Conservation (phyloP, 2,329 filamentous ascomycete genomes). For the Ceratocystis colombiana region DNA sequence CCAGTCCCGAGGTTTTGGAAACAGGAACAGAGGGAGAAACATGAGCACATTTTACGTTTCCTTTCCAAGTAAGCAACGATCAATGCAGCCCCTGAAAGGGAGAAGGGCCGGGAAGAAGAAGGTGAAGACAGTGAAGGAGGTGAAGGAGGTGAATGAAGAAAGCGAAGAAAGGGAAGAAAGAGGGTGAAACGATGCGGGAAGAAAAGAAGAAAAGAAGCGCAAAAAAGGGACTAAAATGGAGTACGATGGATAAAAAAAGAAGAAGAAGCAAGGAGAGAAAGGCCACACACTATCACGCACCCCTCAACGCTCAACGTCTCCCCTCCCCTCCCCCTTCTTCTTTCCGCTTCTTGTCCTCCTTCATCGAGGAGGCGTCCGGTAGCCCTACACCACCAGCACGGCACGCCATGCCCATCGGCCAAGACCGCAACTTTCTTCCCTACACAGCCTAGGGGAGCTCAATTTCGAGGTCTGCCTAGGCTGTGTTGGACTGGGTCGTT, state of each 20-base stretch:
- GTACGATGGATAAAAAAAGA: not conserved
- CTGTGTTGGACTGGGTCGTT: too few species aligned
- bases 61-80: too few species aligned
- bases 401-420: too few species aligned
- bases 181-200: not conserved
- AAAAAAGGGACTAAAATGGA: not conserved
- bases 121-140: not conserved
- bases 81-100: too few species aligned
- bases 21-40: conserved; percentile 4
- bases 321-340: too few species aligned
- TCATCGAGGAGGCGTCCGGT: too few species aligned
- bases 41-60: too few species aligned
- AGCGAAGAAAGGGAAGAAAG: not conserved
- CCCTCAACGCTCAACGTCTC: not conserved
- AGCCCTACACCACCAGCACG: too few species aligned
- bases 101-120: not conserved
- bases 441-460: too few species aligned
- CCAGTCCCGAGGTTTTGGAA: not conserved
- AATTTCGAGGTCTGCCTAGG: too few species aligned
- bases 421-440: too few species aligned
- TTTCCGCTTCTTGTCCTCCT: too few species aligned
- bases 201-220: not conserved
- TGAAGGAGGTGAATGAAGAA: not conserved
- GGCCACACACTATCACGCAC: not conserved
- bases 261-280: not conserved